Conservation (phyloP, 2,329 filamentous ascomycete genomes). For the Helotiales sp. region DNA sequence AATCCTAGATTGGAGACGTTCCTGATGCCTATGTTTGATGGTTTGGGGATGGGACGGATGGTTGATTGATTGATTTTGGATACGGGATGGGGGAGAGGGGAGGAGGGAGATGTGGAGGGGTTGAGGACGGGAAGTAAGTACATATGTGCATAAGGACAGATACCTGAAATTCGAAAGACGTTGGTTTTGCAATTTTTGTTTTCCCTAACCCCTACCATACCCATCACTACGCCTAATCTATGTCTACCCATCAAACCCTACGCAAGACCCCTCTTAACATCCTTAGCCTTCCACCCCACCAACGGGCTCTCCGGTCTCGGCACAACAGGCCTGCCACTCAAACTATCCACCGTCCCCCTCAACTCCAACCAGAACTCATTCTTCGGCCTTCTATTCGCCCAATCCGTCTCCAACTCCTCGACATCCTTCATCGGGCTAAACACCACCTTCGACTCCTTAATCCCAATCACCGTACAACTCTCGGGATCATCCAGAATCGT, state of each 20-base stretch:
- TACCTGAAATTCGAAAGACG: too few species aligned
- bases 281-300: slow-evolving; percentile 56
- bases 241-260: neutral
- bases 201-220: neutral
- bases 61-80: neutral
- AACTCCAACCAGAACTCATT: slow-evolving; percentile 82
- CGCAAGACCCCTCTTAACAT: slow-evolving; percentile 54
- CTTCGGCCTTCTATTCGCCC: slow-evolving; percentile 83
- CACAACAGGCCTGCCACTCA: slow-evolving; percentile 67
- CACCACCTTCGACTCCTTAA: slow-evolving; percentile 86
- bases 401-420: slow-evolving; percentile 86
- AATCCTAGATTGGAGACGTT: slow-evolving; percentile 38
- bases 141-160: too few species aligned
- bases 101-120: neutral
- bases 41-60: slow-evolving; percentile 36
- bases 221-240: neutral
- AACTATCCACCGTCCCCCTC: slow-evolving; percentile 78
- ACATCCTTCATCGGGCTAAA: slow-evolving; percentile 80
- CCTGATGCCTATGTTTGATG: slow-evolving; percentile 42
- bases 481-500: slow-evolving; percentile 73
- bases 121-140: too few species aligned
- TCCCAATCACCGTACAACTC: slow-evolving; percentile 83
- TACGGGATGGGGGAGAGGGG: neutral
- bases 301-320: slow-evolving; percentile 49
- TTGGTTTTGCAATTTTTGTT: too few species aligned